Percentiles rank a stretch among this genome's conserved stretches.
phyloP scores from a whole-genome alignment of 305 asterid species.

The Lippia alba region DNA sequence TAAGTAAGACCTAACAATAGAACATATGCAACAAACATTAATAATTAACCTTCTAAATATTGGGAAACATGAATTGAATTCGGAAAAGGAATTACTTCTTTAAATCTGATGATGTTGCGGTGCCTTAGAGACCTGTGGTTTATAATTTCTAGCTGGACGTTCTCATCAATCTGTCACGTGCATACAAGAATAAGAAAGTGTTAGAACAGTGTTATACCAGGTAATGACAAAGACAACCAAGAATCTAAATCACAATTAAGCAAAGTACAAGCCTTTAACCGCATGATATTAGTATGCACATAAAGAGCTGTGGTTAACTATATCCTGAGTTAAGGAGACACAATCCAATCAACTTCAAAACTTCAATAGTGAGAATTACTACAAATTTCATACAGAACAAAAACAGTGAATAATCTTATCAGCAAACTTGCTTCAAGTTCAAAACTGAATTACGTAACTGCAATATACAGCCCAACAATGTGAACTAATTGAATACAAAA shows the following conservation, averaged over 20 bases:
- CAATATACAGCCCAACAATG: no score
- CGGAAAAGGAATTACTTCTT: conserved; percentile 56
- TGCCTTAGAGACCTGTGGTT: conserved; percentile 94
- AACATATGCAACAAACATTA: conserved; percentile 3
- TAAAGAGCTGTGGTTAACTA: no score
- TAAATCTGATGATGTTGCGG: conserved; percentile 87
- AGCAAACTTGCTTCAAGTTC: no score
- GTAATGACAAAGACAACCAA: neutral
- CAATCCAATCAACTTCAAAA: neutral
- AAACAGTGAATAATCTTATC: neutral
- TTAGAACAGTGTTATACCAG: conserved; percentile 8
- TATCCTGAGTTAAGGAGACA: no score
- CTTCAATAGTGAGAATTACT: neutral
- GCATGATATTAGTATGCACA: no score
- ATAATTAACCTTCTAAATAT: conserved; percentile 21
- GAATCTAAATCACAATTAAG: neutral
- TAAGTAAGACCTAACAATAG: conserved; percentile 71
- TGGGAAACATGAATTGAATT: neutral
- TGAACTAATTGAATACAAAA: no score
- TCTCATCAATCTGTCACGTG: conserved; percentile 77
- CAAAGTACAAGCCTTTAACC: neutral
- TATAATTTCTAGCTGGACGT: conserved; percentile 89
- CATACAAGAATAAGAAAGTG: conserved; percentile 19
- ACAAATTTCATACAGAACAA: neutral
- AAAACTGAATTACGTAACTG: neutral